Evolutionary conservation across 1,284 basidiomycete species (phyloP), one percentile per base, ranked within the genome.

Genomic region (Vanrija pseudolonga): DNA sequence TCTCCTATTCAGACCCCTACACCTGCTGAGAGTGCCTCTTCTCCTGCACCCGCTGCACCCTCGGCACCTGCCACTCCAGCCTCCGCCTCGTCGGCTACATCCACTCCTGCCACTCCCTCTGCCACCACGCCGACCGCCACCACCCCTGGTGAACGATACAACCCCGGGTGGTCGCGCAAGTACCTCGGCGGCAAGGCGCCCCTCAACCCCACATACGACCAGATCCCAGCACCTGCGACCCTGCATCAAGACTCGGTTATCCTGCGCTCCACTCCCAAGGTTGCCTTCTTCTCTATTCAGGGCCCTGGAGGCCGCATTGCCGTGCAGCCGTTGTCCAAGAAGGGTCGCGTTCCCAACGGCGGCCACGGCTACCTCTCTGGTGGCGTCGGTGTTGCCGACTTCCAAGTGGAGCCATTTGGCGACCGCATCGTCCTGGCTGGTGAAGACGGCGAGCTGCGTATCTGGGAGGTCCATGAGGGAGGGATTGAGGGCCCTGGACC

Each of bases 301-400:
- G 78, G 79, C 1, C 70, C 78, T 0, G 79, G 79, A 14, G 79
- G 79, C 0, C 61, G 76, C n/a, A 57, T 80, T 14, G 74, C 65
- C 3, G 68, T 77, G 1, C 77, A 79, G 56, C 65, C 76, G 0
- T 47, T 78, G 17, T 46, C 54, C 4, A 64, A 70, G 46, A 77
- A 72, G 53, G 78, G 78, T 0, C 61, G 79, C 11, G 56, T 80
- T 28, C 67, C 72, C 0, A 52, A 59, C n/a, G 70, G 71, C 6
- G 70, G 69, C 14, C 61, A 67, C 42, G 69, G 69, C 0, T 74
- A 69, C 56, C 50, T 80, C 8, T 65, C 68, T 2, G 67, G 61
- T 11, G 78, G 77, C 7, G 66, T 71, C 1, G 72, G 72, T 19
- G 62, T 80, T 15, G 67, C 71, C 1, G 76, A 76, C 53, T 78